These are phyloP conservation scores for Cyclostephanos tholiformis DNA, from an alignment of 108 stramenopile genomes.

Conservation along the genomic window DNA sequence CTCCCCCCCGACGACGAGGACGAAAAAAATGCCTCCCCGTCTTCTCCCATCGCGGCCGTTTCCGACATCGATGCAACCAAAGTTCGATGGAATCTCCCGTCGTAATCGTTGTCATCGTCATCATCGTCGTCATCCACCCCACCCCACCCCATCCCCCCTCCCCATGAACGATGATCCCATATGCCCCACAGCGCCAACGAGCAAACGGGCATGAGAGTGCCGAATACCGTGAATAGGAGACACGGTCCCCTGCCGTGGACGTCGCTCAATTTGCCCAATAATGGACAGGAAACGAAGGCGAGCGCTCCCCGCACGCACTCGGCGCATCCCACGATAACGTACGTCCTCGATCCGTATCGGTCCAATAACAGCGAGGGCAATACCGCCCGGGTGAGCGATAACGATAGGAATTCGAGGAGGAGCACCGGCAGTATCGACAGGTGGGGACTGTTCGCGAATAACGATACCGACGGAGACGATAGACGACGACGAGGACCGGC, in stretches of 20 bases:
- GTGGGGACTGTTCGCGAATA: constrained; percentile 41
- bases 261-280: constrained; percentile 92
- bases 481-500: neutral
- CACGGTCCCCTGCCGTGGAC: constrained; percentile 78
- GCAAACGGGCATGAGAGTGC: constrained; percentile 91
- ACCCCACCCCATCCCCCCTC: neutral
- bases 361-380: constrained; percentile 76
- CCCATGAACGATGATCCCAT: constrained; percentile 22
- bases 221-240: constrained; percentile 89
- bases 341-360: constrained; percentile 69
- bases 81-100: neutral
- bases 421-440: constrained; percentile 91
- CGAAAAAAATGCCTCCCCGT: constrained; percentile 27
- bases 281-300: constrained; percentile 91
- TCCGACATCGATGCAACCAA: neutral
- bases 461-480: neutral
- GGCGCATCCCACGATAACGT: constrained; percentile 83
- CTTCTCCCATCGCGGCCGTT: constrained; percentile 23
- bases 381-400: constrained; percentile 83
- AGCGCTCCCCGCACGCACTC: constrained; percentile 92
- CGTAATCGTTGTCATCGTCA: neutral
- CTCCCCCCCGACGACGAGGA: constrained; percentile 11
- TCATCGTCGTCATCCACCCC: neutral
- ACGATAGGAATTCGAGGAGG: constrained; percentile 91
- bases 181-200: constrained; percentile 77